phyloP scores from a whole-genome alignment of 2,329 filamentous ascomycete species.

The Trichoderma pleuroti region DNA sequence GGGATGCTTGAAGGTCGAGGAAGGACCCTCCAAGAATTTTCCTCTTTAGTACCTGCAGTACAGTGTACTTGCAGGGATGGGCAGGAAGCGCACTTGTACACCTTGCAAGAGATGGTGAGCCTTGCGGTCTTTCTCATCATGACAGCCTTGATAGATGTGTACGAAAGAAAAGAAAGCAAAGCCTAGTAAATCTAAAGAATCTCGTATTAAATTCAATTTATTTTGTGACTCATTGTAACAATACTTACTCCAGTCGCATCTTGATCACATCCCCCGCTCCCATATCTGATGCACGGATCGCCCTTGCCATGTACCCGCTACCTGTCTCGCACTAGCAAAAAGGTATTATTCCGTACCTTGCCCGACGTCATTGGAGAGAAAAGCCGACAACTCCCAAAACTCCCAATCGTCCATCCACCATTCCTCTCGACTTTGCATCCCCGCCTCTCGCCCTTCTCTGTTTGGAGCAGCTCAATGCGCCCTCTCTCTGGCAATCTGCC shows the following conservation, averaged over 20 bases:
- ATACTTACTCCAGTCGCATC: neutral
- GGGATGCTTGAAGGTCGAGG: neutral
- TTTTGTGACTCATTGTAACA: neutral
- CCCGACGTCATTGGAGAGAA: slow-evolving; percentile 2
- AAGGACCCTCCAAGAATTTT: slow-evolving; percentile 5
- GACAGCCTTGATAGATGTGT: neutral
- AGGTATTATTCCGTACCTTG: neutral
- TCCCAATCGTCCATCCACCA: too few species aligned
- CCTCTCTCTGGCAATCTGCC: slow-evolving; percentile 17
- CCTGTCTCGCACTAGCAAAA: neutral
- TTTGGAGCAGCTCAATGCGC: slow-evolving; percentile 6
- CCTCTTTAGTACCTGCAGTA: neutral
- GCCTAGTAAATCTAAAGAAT: neutral
- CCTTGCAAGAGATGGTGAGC: neutral
- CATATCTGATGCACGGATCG: neutral
- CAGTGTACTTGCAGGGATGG: neutral
- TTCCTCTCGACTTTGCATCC: neutral
- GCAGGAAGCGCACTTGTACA: neutral
- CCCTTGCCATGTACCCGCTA: neutral
- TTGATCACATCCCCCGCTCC: neutral
- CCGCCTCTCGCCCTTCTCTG: neutral
- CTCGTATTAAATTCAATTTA: neutral
- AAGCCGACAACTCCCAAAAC: neutral
- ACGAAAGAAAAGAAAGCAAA: rapidly evolving
- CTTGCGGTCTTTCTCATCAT: rapidly evolving